A percentile compares a stretch with the other conserved stretches of the same genome.
phyloP scores from a whole-genome alignment of 805 yeast species.

The Wickerhamiella shivajii region DNA sequence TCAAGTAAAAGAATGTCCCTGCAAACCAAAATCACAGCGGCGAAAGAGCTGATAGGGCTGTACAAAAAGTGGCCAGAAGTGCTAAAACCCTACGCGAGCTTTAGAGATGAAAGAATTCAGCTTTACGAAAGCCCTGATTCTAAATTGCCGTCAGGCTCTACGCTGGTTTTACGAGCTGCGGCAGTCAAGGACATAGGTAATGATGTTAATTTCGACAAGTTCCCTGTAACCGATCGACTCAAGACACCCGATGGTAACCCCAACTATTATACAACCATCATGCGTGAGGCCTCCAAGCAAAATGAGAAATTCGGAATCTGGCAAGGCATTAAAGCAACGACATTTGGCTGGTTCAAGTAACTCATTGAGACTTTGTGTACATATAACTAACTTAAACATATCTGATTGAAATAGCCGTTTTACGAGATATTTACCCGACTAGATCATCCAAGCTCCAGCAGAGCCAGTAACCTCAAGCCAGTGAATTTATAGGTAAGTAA shows the following conservation, averaged over 20 bases:
- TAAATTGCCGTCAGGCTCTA: conserved; percentile 17
- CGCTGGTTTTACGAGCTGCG: conserved; percentile 16
- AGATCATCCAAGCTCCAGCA: too few species aligned
- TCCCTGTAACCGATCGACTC: conserved; percentile 35
- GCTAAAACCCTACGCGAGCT: conserved; percentile 33
- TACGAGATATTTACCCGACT: too few species aligned
- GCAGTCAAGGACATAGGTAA: conserved; percentile 16
- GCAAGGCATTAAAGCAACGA: conserved; percentile 56
- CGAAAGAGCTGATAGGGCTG: conserved; percentile 16
- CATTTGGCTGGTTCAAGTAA: conserved; percentile 40
- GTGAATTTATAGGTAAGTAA: too few species aligned
- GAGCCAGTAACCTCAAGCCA: too few species aligned
- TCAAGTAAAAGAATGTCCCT: conserved; percentile 19
- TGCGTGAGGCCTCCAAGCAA: conserved; percentile 58
- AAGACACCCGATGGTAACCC: conserved; percentile 77
- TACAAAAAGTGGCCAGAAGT: conserved; percentile 28
- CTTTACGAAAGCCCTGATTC: conserved; percentile 24
- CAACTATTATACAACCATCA: conserved; percentile 52
- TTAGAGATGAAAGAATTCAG: conserved; percentile 32
- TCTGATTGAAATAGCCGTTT: not conserved
- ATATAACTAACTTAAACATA: too few species aligned
- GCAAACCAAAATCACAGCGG: conserved; percentile 14
- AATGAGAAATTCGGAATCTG: conserved; percentile 46
- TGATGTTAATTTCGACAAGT: conserved; percentile 14
- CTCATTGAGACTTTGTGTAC: not conserved